Base-by-base conservation (phyloP, 495 filamentous ascomycete genomes). In the Penicillium lagena region DNA sequence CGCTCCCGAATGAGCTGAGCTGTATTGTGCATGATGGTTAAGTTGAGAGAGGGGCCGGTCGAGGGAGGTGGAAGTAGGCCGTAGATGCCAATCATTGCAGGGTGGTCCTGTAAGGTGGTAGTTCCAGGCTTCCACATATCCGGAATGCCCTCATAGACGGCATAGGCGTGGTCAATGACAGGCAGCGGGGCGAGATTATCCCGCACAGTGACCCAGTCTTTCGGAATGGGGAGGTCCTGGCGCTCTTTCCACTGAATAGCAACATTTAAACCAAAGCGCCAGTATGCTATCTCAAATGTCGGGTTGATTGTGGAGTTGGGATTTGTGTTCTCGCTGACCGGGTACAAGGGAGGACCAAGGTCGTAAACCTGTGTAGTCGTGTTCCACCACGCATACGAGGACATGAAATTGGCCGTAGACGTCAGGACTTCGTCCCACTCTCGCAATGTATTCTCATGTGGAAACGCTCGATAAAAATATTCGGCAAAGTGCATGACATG, bases 401-500 rank as follows among this genome's bases (percentile, higher is more conserved):
- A 47, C 52, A 55, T 55, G 27, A 39, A 50, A 13, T 42, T 38
- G 5, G 52, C 52, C 1, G 42, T 37, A n/a, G 49, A 31, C 14
- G 27, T 44, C 12, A 50, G 35, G 1, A 55, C 33, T 4, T 40
- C 9, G 8, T 50, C 47, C 51, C 52, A 55, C 31, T 47, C 46
- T 28, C 17, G n/a, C 2, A 55, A 32, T 3, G 37, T 47, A 0
- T 39, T 13, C 10, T 27, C 9, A 8, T 42, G 40, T 3, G 27
- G 43, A 7, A 17, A 17, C 11, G n/a, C 17, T 1, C 36, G 43
- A 13, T 50, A 55, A 37, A 47, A 31, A 12, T 46, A 33, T 29
- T 55, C 47, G 7, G 52, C 52, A 28, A 55, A 55, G 41, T 47
- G 49, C 28, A 55, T 43, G 9, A 41, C 30, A 44, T 55, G 52